These are phyloP conservation scores for Climacium dendroides DNA, from an alignment of 225 moss, liverwort and hornwort species.

Conservation along the genomic window DNA sequence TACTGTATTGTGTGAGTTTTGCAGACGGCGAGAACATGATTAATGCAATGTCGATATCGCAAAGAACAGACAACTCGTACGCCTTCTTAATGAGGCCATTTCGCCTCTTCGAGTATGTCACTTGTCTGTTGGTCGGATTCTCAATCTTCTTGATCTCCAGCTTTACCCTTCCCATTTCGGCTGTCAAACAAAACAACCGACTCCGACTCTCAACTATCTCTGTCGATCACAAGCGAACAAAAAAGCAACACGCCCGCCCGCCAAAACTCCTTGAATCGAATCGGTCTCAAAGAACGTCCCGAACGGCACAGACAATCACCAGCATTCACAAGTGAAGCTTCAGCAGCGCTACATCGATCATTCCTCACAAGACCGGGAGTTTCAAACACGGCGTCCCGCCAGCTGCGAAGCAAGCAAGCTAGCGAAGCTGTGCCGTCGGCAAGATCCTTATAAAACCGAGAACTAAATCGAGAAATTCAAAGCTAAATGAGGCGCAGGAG, in stretches of 20 bases:
- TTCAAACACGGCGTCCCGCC: not conserved
- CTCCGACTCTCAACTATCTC: not conserved
- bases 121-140: conserved; percentile 50
- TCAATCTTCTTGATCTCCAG: conserved; percentile 61
- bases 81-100: conserved; percentile 59
- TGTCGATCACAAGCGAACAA: not conserved
- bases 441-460: not conserved
- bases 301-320: not conserved
- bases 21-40: conserved; percentile 60
- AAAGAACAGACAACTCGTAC: conserved; percentile 45
- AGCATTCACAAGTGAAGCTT: not conserved
- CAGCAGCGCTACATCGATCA: not conserved
- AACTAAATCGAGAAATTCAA: not conserved
- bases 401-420: not conserved
- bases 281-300: not conserved
- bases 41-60: conserved; percentile 46
- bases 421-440: not conserved
- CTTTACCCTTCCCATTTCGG: conserved; percentile 36
- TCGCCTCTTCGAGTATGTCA: conserved; percentile 42
- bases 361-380: not conserved
- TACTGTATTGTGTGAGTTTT: conserved; percentile 39
- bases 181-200: not conserved
- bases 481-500: not conserved
- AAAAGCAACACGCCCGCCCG: not conserved
- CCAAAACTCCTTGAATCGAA: not conserved